Conservation (phyloP, 75 land plant species). For the Pseudotsuga menziesii region DNA sequence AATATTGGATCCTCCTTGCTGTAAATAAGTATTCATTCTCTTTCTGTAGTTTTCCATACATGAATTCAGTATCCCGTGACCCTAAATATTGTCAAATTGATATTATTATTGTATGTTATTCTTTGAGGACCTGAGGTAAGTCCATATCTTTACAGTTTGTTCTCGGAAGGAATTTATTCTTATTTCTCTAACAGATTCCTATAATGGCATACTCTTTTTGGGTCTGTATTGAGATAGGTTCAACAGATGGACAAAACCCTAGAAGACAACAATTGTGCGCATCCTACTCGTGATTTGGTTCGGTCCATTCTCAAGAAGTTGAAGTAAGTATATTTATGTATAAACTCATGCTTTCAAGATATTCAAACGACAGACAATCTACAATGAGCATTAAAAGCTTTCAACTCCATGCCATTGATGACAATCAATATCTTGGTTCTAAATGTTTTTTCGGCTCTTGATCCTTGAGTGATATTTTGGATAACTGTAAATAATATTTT, state of each 20-base stretch:
- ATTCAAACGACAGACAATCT: neutral
- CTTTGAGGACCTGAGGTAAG: too few relatives aligned
- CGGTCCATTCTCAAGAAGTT: slow-evolving; percentile 15
- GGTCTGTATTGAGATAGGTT: slow-evolving; percentile 8
- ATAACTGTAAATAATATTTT: neutral
- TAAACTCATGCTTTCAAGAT: neutral
- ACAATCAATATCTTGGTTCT: neutral
- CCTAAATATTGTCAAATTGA: too few relatives aligned
- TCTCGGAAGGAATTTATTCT: neutral
- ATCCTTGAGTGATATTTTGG: too few relatives aligned
- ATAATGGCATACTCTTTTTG: neutral
- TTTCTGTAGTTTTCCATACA: too few relatives aligned
- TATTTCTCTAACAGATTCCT: neutral
- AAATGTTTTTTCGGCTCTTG: neutral
- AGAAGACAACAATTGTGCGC: slow-evolving; percentile 13
- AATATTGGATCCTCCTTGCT: too few relatives aligned
- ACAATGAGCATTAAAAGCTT: neutral
- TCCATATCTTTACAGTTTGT: too few relatives aligned
- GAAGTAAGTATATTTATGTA: slow-evolving; percentile 11
- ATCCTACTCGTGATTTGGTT: slow-evolving; percentile 10
- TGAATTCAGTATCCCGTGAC: too few relatives aligned
- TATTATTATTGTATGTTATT: too few relatives aligned
- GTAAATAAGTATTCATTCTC: too few relatives aligned
- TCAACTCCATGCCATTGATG: neutral
- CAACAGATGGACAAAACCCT: slow-evolving; percentile 25